phyloP scores from a whole-genome alignment of 1,139 yeast species.

The Saccharomyces hybrid region DNA sequence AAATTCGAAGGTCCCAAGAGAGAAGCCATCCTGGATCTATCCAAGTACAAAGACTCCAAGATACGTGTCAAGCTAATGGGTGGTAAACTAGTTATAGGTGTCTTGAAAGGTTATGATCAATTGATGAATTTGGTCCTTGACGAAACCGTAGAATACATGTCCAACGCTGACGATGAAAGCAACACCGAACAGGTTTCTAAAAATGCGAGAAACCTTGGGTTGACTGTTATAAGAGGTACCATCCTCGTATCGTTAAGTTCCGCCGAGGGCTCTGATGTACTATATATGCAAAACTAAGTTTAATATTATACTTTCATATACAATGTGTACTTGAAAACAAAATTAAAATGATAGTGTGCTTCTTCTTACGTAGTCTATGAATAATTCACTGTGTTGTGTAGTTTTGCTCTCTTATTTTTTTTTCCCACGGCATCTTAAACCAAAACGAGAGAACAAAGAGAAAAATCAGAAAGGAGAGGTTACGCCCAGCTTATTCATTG shows the following conservation, averaged over 20 bases:
- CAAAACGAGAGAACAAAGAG: too few species aligned
- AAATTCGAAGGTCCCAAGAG: slow-evolving; percentile 72
- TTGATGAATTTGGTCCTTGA: slow-evolving; percentile 89
- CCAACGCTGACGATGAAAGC: slow-evolving; percentile 55
- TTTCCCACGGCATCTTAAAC: too few species aligned
- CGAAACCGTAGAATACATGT: slow-evolving; percentile 62
- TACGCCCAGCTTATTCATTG: too few species aligned
- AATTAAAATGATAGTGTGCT: background rate
- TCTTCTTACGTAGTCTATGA: too few species aligned
- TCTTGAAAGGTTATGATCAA: slow-evolving; percentile 82
- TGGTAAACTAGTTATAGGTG: slow-evolving; percentile 76
- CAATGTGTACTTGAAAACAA: background rate
- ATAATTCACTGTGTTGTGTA: too few species aligned
- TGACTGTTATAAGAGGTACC: slow-evolving; percentile 84
- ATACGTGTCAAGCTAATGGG: slow-evolving; percentile 78
- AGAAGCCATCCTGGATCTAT: slow-evolving; percentile 81
- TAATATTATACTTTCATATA: background rate
- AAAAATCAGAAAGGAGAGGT: too few species aligned
- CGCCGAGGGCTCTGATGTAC: slow-evolving; percentile 69
- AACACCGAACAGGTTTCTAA: slow-evolving; percentile 37
- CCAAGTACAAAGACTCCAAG: slow-evolving; percentile 64
- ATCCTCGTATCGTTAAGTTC: slow-evolving; percentile 75
- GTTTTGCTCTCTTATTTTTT: too few species aligned
- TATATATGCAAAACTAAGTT: slow-evolving; percentile 34
- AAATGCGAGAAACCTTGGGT: slow-evolving; percentile 57